phyloP scores from a whole-genome alignment of 2,329 filamentous ascomycete species.

The Trichoderma endophyticum region DNA sequence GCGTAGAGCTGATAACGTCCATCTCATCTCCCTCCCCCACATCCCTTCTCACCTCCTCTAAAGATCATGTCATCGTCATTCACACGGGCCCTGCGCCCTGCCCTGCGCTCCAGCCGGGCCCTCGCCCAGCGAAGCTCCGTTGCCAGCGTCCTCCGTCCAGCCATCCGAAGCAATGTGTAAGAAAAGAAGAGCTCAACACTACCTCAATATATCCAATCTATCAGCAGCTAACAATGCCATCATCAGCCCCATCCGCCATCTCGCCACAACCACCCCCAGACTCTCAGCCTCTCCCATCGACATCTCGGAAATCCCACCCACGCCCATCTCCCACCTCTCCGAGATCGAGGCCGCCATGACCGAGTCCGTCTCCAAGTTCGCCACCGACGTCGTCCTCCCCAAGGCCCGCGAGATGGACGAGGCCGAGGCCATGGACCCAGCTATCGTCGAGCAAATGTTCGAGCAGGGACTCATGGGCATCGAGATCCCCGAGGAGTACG shows the following conservation, averaged over 20 bases:
- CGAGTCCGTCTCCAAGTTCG: constrained; percentile 87
- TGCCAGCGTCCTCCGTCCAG: constrained; percentile 24
- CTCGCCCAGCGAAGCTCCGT: constrained; percentile 31
- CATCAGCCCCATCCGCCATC: constrained; percentile 43
- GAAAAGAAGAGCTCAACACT: background rate
- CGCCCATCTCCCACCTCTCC: constrained; percentile 88
- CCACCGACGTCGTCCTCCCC: constrained; percentile 81
- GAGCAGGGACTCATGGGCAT: constrained; percentile 97
- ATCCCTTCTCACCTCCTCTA: background rate
- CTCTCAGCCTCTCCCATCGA: constrained; percentile 48
- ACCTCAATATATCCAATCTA: background rate
- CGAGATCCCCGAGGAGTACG: constrained; percentile 96
- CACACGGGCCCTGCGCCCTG: constrained; percentile 50
- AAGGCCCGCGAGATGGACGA: constrained; percentile 98
- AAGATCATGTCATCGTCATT: constrained; percentile 43
- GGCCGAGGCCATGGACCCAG: constrained; percentile 86
- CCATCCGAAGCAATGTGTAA: constrained; percentile 29
- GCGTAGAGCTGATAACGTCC: background rate
- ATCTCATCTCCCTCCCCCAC: background rate
- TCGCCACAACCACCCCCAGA: constrained; percentile 59
- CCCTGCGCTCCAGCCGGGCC: constrained; percentile 44
- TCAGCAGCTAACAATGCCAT: background rate
- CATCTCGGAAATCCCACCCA: constrained; percentile 77
- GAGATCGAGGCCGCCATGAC: constrained; percentile 88
- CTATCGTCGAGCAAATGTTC: constrained; percentile 86